Conservation (phyloP, 1,284 basidiomycete genomes). For the Microbotryum violaceum region DNA sequence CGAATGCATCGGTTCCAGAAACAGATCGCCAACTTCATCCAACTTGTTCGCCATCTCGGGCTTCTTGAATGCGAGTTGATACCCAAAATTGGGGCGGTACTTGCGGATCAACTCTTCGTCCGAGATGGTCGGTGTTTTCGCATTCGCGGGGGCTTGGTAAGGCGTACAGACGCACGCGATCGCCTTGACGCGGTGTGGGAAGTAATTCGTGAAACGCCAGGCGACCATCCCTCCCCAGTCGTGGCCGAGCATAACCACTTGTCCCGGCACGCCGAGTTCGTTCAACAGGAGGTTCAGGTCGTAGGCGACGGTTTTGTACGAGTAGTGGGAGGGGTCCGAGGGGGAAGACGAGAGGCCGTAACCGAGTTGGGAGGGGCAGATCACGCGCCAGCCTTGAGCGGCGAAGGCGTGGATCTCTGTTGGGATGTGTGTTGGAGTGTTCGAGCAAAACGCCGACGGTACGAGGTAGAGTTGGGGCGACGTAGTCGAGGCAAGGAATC, state of each 20-base stretch:
- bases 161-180: conserved; percentile 32
- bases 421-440: background rate
- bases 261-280: conserved; percentile 7
- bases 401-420: conserved; percentile 29
- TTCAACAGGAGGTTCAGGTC: conserved; percentile 30
- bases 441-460: too few species aligned
- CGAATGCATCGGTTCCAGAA: conserved; percentile 22
- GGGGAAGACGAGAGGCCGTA: conserved; percentile 25
- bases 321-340: conserved; percentile 18
- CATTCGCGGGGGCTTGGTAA: conserved; percentile 23
- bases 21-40: conserved; percentile 19
- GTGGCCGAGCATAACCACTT: conserved; percentile 31
- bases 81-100: conserved; percentile 31
- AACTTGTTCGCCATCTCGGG: conserved; percentile 19
- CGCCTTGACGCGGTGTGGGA: conserved; percentile 25
- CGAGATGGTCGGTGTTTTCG: conserved; percentile 2
- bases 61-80: conserved; percentile 28
- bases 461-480: too few species aligned
- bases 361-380: conserved; percentile 30
- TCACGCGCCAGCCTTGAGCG: conserved; percentile 26
- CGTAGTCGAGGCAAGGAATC: too few species aligned
- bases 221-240: conserved; percentile 35
- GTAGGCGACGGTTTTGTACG: conserved; percentile 24
- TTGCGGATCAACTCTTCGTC: conserved; percentile 18
- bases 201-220: conserved; percentile 34